Conservation (phyloP, 139 green algal genomes). For the Bryopsis sp. region DNA sequence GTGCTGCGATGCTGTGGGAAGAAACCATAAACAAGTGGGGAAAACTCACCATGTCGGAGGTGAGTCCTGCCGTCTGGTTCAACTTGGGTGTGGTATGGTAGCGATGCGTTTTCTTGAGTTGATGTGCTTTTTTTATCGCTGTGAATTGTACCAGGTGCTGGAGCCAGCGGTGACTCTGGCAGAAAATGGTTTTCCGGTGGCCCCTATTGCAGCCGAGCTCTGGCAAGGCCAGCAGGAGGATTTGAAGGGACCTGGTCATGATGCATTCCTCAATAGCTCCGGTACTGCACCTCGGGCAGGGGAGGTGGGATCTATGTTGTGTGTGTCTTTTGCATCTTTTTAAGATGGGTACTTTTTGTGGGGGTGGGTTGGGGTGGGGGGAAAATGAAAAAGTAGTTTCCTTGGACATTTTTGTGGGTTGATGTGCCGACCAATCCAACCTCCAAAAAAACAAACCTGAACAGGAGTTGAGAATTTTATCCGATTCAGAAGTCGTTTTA, state of each 20-base stretch:
- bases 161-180: constrained; percentile 57
- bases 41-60: constrained; percentile 31
- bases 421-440: no score
- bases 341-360: no score
- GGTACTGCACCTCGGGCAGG: not conserved
- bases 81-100: not conserved
- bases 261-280: not conserved
- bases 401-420: no score
- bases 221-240: constrained; percentile 23
- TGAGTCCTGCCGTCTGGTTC: not conserved
- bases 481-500: no score
- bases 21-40: constrained; percentile 44
- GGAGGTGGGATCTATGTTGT: not conserved
- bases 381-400: no score
- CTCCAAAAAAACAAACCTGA: no score
- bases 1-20: constrained; percentile 44
- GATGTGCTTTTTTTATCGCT: constrained; percentile 10
- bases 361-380: no score
- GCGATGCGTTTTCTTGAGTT: not conserved
- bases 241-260: not conserved
- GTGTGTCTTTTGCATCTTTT: not conserved
- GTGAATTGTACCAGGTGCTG: constrained; percentile 33
- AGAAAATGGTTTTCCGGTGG: constrained; percentile 49
- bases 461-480: no score
- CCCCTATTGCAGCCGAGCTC: constrained; percentile 39